A percentile compares a stretch with the other conserved stretches of the same genome.
Conservation (phyloP, 495 filamentous ascomycete genomes). For the Parathielavia hyrcaniae region DNA sequence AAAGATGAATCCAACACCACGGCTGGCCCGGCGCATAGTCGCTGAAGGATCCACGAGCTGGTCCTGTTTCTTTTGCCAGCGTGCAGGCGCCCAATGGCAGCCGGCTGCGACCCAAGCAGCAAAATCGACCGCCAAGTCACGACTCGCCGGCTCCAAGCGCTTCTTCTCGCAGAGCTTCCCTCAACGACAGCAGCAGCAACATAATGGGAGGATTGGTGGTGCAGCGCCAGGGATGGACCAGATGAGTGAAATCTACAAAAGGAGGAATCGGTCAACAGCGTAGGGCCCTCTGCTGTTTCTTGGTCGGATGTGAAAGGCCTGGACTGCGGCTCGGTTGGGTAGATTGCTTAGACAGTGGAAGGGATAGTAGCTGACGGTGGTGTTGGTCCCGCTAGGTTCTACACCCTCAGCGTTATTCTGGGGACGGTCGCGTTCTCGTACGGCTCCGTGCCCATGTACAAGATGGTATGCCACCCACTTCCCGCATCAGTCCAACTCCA, state of each 20-base stretch:
- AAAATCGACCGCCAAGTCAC: not conserved
- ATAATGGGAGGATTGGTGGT: not conserved
- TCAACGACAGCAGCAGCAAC: slow-evolving; percentile 18
- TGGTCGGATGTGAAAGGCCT: no score
- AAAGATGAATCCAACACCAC: slow-evolving; percentile 26
- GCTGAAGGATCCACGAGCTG: slow-evolving; percentile 7
- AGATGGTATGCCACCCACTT: slow-evolving; percentile 59
- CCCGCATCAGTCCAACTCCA: not conserved
- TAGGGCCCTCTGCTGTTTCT: slow-evolving; percentile 30
- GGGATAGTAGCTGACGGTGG: slow-evolving; percentile 7
- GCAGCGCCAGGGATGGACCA: slow-evolving; percentile 48
- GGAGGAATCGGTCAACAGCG: slow-evolving; percentile 55
- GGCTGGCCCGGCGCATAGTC: slow-evolving; percentile 13
- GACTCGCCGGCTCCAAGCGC: slow-evolving; percentile 11
- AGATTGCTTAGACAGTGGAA: not conserved
- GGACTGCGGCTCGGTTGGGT: not conserved
- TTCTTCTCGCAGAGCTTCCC: slow-evolving; percentile 23
- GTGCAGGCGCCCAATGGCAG: slow-evolving; percentile 17
- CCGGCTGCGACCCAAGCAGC: not conserved
- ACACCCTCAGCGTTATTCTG: slow-evolving; percentile 76
- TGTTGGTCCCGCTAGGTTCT: slow-evolving; percentile 51
- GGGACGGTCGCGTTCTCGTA: slow-evolving; percentile 90
- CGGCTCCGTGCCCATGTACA: slow-evolving; percentile 94
- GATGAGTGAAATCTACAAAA: slow-evolving; percentile 49
- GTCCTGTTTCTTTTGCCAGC: slow-evolving; percentile 24